Evolutionary conservation across 1,284 basidiomycete species (phyloP), one percentile per base, ranked within the genome.

Genomic region (Agaricales sp.): DNA sequence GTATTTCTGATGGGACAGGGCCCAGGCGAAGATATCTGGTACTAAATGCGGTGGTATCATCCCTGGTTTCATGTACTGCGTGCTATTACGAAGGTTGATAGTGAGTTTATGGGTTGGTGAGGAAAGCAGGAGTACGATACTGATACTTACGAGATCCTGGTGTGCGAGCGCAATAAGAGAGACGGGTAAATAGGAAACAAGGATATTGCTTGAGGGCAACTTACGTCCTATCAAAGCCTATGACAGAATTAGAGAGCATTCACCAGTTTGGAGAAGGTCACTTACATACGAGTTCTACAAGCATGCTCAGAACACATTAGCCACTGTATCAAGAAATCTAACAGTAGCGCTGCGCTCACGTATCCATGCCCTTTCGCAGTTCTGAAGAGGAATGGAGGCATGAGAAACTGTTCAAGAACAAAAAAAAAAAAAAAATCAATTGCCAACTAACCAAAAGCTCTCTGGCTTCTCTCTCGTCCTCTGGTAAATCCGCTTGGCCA

Each of bases 201-300:
- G 6, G n/a, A n/a, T n/a, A n/a, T n/a, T n/a, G n/a, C n/a, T n/a
- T n/a, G 26, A 30, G 26, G 26, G 26, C 26, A 4, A n/a, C 44
- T 45, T 26, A 45, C 44, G 44, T 45, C 18, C 44, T 22, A 21
- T 45, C 44, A 45, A 45, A 45, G 22, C 44, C 44, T 45, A 24
- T 4, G 44, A 43, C 6, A 43, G 18, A 18, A 43, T 22, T 43
- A 16, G 21, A 18, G 6, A 8, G 44, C 8, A 35, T 35, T n/a
- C 30, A 35, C n/a, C 30, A 35, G 30, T n/a, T 8, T 8, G 11
- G 8, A 11, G 8, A 43, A 43, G 41, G 20, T 11, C 11, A 37
- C 44, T 45, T 8, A 45, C 44, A 45, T 22, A 21, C 13, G 4
- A 45, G 21, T 23, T 45, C 44, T 45, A 43, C 13, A 8, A 43